A percentile compares a stretch with the other conserved stretches of the same genome.
These are phyloP conservation scores for sunflower (Helianthus annuus) DNA, from an alignment of 129 eudicot species.

Conservation along the genomic window DNA sequence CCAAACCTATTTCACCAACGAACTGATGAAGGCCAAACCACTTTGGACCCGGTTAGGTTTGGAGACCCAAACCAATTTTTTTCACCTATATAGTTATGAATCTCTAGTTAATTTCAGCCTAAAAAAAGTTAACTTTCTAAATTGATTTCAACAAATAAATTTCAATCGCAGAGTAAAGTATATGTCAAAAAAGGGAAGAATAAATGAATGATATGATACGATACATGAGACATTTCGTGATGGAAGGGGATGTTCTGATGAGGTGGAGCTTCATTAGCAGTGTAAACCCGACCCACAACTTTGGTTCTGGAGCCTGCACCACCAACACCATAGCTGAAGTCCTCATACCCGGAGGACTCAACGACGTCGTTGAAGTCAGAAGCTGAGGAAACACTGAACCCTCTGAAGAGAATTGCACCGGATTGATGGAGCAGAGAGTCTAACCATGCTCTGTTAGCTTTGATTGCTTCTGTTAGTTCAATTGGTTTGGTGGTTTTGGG, in stretches of 20 bases:
- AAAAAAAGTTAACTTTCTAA: neutral
- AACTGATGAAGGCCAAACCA: too few species aligned
- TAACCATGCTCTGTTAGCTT: slow-evolving; percentile 47
- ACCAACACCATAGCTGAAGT: slow-evolving; percentile 28
- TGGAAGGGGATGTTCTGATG: slow-evolving; percentile 36
- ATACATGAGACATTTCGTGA: slow-evolving; percentile 72
- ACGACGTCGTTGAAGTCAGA: slow-evolving; percentile 66
- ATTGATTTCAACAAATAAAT: neutral
- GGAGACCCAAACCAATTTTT: too few species aligned
- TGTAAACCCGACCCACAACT: slow-evolving; percentile 36
- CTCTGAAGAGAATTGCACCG: slow-evolving; percentile 39
- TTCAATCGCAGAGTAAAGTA: neutral
- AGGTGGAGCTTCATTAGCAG: slow-evolving; percentile 44
- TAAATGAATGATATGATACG: neutral
- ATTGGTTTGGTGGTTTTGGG: slow-evolving; percentile 5
- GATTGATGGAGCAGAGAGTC: slow-evolving; percentile 29
- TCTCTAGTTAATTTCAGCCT: neutral
- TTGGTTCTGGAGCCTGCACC: slow-evolving; percentile 53
- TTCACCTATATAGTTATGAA: too few species aligned
- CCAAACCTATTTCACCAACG: too few species aligned
- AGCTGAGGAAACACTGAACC: slow-evolving; percentile 40
- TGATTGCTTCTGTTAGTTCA: slow-evolving; percentile 40
- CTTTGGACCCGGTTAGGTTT: neutral
- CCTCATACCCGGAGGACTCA: slow-evolving; percentile 39
- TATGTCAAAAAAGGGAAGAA: neutral